A percentile compares a stretch with the other conserved stretches of the same genome.
phyloP scores from a whole-genome alignment of 2,329 filamentous ascomycete species.

The Microsporum audouinii region DNA sequence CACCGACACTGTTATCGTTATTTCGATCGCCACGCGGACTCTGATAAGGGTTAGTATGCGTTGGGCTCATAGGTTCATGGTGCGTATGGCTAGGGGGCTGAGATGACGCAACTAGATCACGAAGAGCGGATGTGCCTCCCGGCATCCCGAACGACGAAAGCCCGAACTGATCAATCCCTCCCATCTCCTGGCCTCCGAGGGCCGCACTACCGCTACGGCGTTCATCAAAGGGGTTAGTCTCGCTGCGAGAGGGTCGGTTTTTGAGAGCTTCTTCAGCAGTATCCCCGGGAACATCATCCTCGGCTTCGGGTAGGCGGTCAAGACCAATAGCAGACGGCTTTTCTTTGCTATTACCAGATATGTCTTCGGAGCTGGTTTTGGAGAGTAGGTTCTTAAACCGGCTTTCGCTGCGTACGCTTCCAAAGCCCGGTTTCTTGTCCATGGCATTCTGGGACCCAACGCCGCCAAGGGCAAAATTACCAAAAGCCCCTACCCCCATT shows the following conservation, averaged over 20 bases:
- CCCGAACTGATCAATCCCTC: slow-evolving; percentile 43
- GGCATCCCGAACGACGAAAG: slow-evolving; percentile 53
- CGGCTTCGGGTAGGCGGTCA: slow-evolving; percentile 43
- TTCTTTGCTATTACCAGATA: slow-evolving; percentile 41
- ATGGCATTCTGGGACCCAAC: slow-evolving; percentile 41
- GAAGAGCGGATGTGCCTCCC: slow-evolving; percentile 45
- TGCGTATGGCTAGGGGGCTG: slow-evolving; percentile 42
- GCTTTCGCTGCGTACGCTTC: slow-evolving; percentile 61
- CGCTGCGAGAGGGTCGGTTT: slow-evolving; percentile 38
- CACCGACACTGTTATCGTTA: slow-evolving; percentile 43
- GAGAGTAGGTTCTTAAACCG: slow-evolving; percentile 75
- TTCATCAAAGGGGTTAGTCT: slow-evolving; percentile 41
- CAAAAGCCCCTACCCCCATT: slow-evolving; percentile 63
- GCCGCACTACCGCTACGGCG: slow-evolving; percentile 52
- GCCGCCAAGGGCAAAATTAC: slow-evolving; percentile 63
- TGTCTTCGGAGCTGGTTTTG: slow-evolving; percentile 62
- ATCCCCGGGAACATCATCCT: slow-evolving; percentile 37
- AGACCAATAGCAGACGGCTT: slow-evolving; percentile 45
- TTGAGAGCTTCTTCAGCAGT: slow-evolving; percentile 41
- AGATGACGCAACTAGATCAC: slow-evolving; percentile 46
- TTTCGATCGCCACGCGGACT: slow-evolving; percentile 63
- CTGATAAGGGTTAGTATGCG: slow-evolving; percentile 90
- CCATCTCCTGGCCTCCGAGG: slow-evolving; percentile 61
- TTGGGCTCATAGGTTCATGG: slow-evolving; percentile 72
- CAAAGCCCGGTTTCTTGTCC: slow-evolving; percentile 62